Evolutionary conservation across 2,329 filamentous ascomycete species (phyloP).

Genomic region (Elsinoe batatas): DNA sequence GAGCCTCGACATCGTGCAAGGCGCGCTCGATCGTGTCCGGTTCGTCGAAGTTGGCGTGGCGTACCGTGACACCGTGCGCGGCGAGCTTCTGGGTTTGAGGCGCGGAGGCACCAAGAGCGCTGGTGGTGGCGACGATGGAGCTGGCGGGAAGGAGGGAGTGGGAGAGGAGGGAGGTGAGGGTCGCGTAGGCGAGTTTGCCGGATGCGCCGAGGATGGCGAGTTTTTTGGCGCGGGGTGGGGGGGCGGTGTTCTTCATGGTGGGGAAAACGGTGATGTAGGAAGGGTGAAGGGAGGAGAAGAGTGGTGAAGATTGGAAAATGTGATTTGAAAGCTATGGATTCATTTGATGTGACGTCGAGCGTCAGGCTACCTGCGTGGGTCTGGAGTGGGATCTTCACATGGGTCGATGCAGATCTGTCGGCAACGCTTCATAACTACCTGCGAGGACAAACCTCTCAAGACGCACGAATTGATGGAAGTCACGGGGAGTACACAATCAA

Average conservation of each 20-base stretch:
- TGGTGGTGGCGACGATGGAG: constrained; percentile 30
- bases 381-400: not conserved
- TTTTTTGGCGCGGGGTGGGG: constrained; percentile 13
- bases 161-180: constrained; percentile 33
- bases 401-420: not conserved
- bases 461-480: not conserved
- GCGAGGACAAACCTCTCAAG: not conserved
- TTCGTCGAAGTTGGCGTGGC: constrained; percentile 33
- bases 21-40: constrained; percentile 26
- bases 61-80: constrained; percentile 25
- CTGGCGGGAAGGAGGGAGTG: constrained; percentile 30
- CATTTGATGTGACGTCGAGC: constrained; percentile 7
- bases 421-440: not conserved
- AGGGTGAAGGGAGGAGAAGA: not conserved
- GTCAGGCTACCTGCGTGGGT: not conserved
- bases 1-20: constrained; percentile 29
- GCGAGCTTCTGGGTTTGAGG: constrained; percentile 16
- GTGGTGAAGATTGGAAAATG: not conserved
- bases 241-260: constrained; percentile 1
- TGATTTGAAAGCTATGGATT: not conserved
- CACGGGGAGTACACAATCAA: no score
- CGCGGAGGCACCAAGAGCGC: constrained; percentile 22
- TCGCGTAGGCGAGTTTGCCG: constrained; percentile 37
- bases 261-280: not conserved
- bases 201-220: constrained; percentile 36